A percentile compares a stretch with the other conserved stretches of the same genome.
These are phyloP conservation scores for Penicillium ucsense DNA, from an alignment of 495 filamentous ascomycete species.

Conservation along the genomic window DNA sequence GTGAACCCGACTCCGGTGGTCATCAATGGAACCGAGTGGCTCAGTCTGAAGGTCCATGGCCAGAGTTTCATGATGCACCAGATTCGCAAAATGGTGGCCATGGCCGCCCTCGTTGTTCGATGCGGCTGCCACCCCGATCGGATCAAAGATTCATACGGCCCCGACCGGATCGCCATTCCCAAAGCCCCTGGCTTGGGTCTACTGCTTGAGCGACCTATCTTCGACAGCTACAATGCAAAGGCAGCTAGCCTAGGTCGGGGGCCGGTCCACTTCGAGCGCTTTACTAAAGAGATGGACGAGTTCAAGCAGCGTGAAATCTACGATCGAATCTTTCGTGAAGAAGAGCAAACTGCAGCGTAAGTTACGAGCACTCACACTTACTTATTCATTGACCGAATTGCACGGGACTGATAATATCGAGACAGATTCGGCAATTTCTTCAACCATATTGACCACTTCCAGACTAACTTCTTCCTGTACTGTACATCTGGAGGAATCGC, in stretches of 20 bases:
- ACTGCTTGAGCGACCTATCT: constrained; percentile 81
- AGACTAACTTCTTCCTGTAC: constrained; percentile 64
- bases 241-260: constrained; percentile 47
- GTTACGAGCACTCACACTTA: constrained; percentile 15
- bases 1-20: constrained; percentile 61
- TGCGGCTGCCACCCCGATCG: constrained; percentile 59
- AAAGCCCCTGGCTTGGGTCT: constrained; percentile 87
- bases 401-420: neutral
- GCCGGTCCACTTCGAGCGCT: constrained; percentile 66
- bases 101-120: constrained; percentile 75
- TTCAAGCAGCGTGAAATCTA: constrained; percentile 97
- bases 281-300: constrained; percentile 63
- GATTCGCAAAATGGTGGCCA: constrained; percentile 96
- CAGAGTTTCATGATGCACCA: constrained; percentile 99
- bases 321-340: constrained; percentile 76
- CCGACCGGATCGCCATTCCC: constrained; percentile 68
- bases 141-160: constrained; percentile 60
- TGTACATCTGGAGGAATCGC: constrained; percentile 55
- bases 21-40: constrained; percentile 87
- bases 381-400: too few relatives aligned
- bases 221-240: constrained; percentile 70
- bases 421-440: constrained; percentile 70
- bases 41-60: constrained; percentile 89
- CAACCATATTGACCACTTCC: constrained; percentile 73
- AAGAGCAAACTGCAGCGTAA: constrained; percentile 68